These are phyloP conservation scores for Xerocomellus intermedius DNA, from an alignment of 768 basidiomycete species.

Conservation along the genomic window DNA sequence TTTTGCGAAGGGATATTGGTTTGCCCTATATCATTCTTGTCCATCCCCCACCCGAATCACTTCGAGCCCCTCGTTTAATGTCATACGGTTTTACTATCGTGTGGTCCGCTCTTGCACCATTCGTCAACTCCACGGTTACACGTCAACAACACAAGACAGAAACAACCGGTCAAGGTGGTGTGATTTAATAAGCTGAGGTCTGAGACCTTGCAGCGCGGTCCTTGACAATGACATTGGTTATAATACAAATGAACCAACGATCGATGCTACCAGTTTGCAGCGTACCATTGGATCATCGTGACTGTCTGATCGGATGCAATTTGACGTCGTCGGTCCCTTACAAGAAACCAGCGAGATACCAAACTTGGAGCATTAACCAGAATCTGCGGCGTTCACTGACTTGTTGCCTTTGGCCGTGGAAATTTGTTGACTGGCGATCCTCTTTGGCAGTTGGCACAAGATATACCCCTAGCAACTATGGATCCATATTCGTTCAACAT, in stretches of 20 bases:
- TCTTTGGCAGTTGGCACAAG: neutral
- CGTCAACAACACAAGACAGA: neutral
- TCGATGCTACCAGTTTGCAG: neutral
- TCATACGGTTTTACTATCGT: neutral
- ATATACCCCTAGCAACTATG: slow-evolving; percentile 6
- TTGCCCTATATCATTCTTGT: neutral
- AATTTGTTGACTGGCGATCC: neutral
- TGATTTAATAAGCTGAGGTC: slow-evolving; percentile 8
- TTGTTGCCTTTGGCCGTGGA: neutral
- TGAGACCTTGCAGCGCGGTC: neutral
- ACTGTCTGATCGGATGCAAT: neutral
- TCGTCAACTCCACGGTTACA: slow-evolving; percentile 1
- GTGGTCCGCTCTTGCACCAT: slow-evolving; percentile 1
- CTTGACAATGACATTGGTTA: neutral
- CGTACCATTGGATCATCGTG: neutral
- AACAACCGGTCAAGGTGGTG: neutral
- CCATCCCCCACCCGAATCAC: neutral
- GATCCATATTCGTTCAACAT: slow-evolving; percentile 16
- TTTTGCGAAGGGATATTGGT: neutral
- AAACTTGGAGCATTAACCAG: neutral
- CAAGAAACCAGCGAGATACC: neutral
- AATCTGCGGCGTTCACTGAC: neutral
- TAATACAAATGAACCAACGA: neutral
- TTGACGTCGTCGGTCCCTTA: neutral
- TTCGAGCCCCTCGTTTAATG: neutral